Base-by-base conservation (phyloP, 169 alveolate species). In the Eimeria falciformis region DNA sequence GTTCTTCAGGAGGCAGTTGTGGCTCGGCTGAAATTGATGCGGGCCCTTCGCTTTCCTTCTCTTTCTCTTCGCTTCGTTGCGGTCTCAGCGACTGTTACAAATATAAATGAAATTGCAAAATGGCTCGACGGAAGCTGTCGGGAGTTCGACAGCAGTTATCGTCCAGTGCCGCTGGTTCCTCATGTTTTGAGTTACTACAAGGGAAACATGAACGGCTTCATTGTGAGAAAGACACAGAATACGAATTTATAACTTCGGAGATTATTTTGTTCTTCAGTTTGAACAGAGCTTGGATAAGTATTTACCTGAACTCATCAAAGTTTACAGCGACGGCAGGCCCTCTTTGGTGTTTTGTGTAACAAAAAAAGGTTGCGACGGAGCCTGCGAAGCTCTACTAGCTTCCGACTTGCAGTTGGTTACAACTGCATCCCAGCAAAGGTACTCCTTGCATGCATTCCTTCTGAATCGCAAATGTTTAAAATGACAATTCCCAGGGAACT, bases 161-260 rank as follows among this genome's bases (percentile, higher is more conserved):
- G 99, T 56, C 98, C 99, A 27, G 97, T 97, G 37, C 98, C 98
- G 33, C 93, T 97, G 81, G 95, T 95, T 50, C 91, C 95, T 90
- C 91, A 92, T 27, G 79, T 68, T 0, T 0, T 62, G 73, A n/a
- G 29, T n/a, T 62, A 14, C 25, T 62, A 2, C 73, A 12, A n/a
- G 73, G 73, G 73, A 12, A 12, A 12, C 73, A 62, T 62, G 73
- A 62, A 62, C 2, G 73, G 73, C 17, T 62, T 62, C n/a, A 7
- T 62, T n/a, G 73, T 62, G 73, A 9, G 73, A 1, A 62, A 2
- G 73, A 12, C 5, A 1, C 62, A 21, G 62, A 62, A 62, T 7
- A 62, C 0, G 73, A n/a, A 9, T 14, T 62, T 62, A n/a, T 14
- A n/a, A n/a, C n/a, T n/a, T n/a, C n/a, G n/a, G n/a, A n/a, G n/a